Conservation (phyloP, 2,329 filamentous ascomycete species). For the Amauroascus verrucosus region DNA sequence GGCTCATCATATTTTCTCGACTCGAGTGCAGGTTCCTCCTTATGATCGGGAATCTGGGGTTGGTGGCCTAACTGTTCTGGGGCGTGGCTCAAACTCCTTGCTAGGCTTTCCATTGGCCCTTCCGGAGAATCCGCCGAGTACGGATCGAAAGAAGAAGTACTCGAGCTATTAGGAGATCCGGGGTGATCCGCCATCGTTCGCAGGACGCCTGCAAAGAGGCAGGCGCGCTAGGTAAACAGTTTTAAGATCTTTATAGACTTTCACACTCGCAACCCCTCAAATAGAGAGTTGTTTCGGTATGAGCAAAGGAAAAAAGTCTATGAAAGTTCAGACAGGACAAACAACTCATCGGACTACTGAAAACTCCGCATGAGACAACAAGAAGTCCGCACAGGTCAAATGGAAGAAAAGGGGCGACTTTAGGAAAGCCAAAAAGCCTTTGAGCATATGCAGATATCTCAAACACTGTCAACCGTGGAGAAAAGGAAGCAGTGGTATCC, state of each 20-base stretch:
- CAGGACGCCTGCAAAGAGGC: background rate
- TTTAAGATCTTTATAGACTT: background rate
- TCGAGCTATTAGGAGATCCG: constrained; percentile 12
- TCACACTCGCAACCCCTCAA: background rate
- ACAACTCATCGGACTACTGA: background rate
- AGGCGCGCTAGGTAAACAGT: background rate
- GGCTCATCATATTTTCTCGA: background rate
- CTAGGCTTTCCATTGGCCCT: constrained; percentile 7
- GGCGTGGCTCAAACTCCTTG: constrained; percentile 5
- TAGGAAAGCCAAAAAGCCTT: background rate
- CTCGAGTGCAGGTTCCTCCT: background rate
- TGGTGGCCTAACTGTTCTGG: background rate
- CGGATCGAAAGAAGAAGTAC: constrained; percentile 19
- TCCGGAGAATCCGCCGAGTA: constrained; percentile 15
- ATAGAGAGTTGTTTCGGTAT: background rate
- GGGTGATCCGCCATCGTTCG: constrained; percentile 7
- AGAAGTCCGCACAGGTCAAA: background rate
- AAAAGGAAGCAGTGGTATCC: background rate
- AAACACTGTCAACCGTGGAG: background rate
- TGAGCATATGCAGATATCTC: background rate
- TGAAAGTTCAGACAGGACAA: background rate
- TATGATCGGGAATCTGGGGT: background rate
- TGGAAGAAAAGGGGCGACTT: background rate
- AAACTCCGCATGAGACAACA: background rate
- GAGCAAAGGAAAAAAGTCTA: background rate